Base-by-base conservation (phyloP, 1,284 basidiomycete species). In the Dichomitus squalens region DNA sequence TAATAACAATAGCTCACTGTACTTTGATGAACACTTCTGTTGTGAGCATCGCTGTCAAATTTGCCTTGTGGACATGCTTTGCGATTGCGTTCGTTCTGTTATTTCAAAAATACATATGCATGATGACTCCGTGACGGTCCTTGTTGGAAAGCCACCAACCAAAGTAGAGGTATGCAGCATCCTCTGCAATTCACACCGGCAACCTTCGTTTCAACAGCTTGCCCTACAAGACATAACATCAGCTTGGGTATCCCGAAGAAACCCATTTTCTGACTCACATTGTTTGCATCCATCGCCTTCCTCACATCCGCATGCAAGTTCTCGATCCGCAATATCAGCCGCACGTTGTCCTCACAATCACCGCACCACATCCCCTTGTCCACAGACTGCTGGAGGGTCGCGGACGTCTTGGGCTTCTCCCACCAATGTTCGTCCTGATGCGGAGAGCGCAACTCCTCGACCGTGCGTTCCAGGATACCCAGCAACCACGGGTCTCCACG, bases 291-390 rank as follows among this genome's bases (percentile, higher is more conserved):
- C 51, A 52, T 43, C 4, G 50, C 51, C 9, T 49, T 27, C 16
- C 40, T 33, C 27, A 52, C 50, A 20, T 52, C 38, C n/a, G 21
- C 29, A 31, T 48, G 47, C 39, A 53, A 4, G 31, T 48, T 46
- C 35, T 52, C 52, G 47, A 58, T 58, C 23, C 34, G 47, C 9
- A 56, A 27, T 18, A 56, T 36, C 16, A 56, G 11, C 11, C 36
- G 35, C 12, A 51, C 41, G n/a, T 56, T 51, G 6, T 52, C 43
- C 35, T 51, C 41, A 29, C 54, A 56, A 7, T 34, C 9, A 5
- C 33, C 29, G 21, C 54, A 56, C 54, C 54, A 56, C 18, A 56
- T n/a, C 34, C 51, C 46, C 35, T 43, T 41, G 18, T 47, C 27
- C 16, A 52, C 25, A 3, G 55, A 47, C 36, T 56, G 35, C 36